phyloP scores from a whole-genome alignment of 192 early-diverging fungal genomes.

The Umbelopsis vinacea region DNA sequence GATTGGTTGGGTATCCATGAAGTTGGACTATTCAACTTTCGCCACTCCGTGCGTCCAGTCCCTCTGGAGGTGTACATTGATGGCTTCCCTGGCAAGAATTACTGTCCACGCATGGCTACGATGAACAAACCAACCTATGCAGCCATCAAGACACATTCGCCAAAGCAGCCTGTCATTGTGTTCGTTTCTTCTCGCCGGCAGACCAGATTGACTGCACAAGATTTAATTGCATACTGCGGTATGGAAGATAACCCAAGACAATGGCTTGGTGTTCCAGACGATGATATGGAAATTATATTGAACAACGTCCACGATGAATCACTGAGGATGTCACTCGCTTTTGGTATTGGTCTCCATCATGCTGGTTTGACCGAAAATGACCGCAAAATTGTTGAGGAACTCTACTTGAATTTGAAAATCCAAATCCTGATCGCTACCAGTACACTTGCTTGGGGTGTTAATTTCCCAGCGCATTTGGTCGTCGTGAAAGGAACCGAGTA shows the following conservation, averaged over 20 bases:
- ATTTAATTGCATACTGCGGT: conserved; percentile 79
- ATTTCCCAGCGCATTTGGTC: conserved; percentile 81
- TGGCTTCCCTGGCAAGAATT: conserved; percentile 89
- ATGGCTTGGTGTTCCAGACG: conserved; percentile 73
- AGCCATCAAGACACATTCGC: conserved; percentile 68
- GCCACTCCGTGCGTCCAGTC: conserved; percentile 89
- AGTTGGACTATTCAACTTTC: conserved; percentile 91
- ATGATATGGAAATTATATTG: conserved; percentile 64
- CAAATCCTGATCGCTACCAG: conserved; percentile 90
- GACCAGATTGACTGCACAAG: conserved; percentile 83
- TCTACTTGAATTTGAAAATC: conserved; percentile 80
- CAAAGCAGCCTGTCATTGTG: conserved; percentile 77
- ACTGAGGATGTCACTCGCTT: conserved; percentile 68
- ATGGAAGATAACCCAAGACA: conserved; percentile 76
- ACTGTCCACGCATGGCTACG: conserved; percentile 94
- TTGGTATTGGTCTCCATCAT: conserved; percentile 92
- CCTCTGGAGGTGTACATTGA: conserved; percentile 97
- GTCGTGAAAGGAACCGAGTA: conserved; percentile 97
- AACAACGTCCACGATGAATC: conserved; percentile 73
- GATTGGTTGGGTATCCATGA: conserved; percentile 92
- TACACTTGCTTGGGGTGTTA: conserved; percentile 92
- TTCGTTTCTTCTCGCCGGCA: conserved; percentile 94
- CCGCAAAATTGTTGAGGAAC: conserved; percentile 66
- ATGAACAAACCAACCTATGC: conserved; percentile 87
- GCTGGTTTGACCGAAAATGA: conserved; percentile 85